Evolutionary conservation across 805 yeast genomes (phyloP), one percentile per base, ranked within the genome.

Genomic region (Saccharomycopsis sp.): DNA sequence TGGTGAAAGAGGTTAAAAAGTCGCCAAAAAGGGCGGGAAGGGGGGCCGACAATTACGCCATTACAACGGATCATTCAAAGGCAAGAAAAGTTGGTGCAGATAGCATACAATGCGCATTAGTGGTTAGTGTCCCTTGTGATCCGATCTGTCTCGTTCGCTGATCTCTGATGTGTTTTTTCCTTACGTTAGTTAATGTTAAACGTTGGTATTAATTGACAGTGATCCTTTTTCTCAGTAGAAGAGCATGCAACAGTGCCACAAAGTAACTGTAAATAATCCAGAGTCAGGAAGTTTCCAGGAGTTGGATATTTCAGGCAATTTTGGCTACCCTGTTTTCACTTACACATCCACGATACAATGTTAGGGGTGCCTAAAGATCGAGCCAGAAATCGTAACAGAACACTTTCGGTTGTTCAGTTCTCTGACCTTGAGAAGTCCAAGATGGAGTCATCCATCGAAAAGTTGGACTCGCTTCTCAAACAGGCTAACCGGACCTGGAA

Each of bases 401-500:
- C 63, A 14, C 54, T 61, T n/a, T 55, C 58, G 2, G 60, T 59
- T n/a, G 60, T 54, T 34, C 63, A 59, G 44, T 61, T 56, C 50
- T 52, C 57, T 8, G 63, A 61, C 34, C 46, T 59, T 34, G 63
- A 61, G 54, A 58, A 56, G 34, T 54, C 62, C 20, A 59, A 57
- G 24, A 61, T 61, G 63, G 55, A 56, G 5, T 34, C 56, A 2
- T 61, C 63, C 5, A 50, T 61, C 5, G 60, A 56, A 15, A 46
- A 59, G 14, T 44, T 61, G 47, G 56, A 57, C 21, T 21, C 48
- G 12, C 37, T 59, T 15, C 50, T 56, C n/a, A 55, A 52, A 14
- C 60, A 68, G 34, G 75, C 78, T 3, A 71, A 73, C 16, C 62
- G 72, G 2, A 76, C 76, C 57, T 81, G 85, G 84, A 71, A 73